Base-by-base conservation (phyloP, 345 rosid genomes). In the Clausena lansium region DNA sequence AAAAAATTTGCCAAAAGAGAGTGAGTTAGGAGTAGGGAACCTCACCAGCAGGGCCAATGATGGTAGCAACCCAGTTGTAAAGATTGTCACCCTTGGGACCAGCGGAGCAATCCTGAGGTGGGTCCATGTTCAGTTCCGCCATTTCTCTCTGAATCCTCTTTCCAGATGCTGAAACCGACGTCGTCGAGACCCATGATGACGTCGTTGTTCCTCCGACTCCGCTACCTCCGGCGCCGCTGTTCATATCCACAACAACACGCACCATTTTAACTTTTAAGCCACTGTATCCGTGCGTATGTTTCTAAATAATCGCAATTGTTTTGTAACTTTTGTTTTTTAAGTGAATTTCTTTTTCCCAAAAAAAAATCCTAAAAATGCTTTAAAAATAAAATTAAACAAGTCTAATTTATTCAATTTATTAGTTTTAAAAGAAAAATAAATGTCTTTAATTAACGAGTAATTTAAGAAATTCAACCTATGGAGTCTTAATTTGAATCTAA, bases 21-120 rank as follows among this genome's bases (percentile, higher is more conserved):
- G 50, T 22, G 41, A 47, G 33, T 59, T 10, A 15, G 72, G 45
- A 17, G 17, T 13, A 13, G n/a, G 27, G 55, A 35, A 30, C 63
- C 33, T 24, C 67, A 91, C 99, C 96, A 36, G 86, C 79, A 38
- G 99, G 98, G 52, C 95, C 99, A 63, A 95, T 80, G 77, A 92
- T 69, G 78, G 97, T 91, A 85, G 98, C 83, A 84, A 95, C 89
- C 99, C 99, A 92, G 74, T 92, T 88, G 85, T 91, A 92, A 80
- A 95, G 95, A 81, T 89, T 95, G 83, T 95, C 99, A 47, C 97
- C 95, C 66, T 86, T 92, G 9, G 99, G 99, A 28, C 97, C 98
- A 55, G 99, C 98, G 8, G 97, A 94, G 70, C 95, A 94, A 76
- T 91, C 91, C 62, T 81, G 83, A 80, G 95, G 97, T 10, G 98